These are phyloP conservation scores for Flaveria ramosissima DNA, from an alignment of 129 eudicot species.

Conservation along the genomic window DNA sequence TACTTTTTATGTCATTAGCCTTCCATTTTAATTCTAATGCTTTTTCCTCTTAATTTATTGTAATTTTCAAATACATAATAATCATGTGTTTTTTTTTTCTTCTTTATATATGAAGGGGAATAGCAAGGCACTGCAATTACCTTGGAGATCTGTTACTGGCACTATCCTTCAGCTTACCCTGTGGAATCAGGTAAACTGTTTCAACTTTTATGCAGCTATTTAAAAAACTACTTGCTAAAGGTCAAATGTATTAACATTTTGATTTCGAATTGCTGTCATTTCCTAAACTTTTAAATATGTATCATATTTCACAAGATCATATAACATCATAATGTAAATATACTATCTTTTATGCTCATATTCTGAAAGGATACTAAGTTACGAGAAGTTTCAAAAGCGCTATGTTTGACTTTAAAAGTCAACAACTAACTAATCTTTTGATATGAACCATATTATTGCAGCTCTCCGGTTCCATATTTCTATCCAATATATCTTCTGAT, in stretches of 20 bases:
- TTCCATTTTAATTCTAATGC: too few species aligned
- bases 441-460: constrained; percentile 36
- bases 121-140: constrained; percentile 81
- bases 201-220: not conserved
- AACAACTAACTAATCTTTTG: not conserved
- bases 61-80: not conserved
- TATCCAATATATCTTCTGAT: constrained; percentile 90
- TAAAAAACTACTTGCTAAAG: not conserved
- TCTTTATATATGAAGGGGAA: constrained; percentile 53
- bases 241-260: not conserved
- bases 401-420: constrained; percentile 22
- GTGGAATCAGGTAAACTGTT: constrained; percentile 74
- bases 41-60: too few species aligned
- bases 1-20: too few species aligned
- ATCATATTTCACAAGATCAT: not conserved
- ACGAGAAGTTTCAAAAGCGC: not conserved
- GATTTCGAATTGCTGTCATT: not conserved
- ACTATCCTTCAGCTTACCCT: constrained; percentile 82
- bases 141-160: constrained; percentile 93
- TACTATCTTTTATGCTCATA: not conserved
- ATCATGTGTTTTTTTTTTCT: constrained; percentile 8
- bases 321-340: constrained; percentile 3
- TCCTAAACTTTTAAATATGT: not conserved
- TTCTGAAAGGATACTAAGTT: not conserved
- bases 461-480: constrained; percentile 92